Base-by-base conservation (phyloP, 305 asterid species). In the Withania somnifera region DNA sequence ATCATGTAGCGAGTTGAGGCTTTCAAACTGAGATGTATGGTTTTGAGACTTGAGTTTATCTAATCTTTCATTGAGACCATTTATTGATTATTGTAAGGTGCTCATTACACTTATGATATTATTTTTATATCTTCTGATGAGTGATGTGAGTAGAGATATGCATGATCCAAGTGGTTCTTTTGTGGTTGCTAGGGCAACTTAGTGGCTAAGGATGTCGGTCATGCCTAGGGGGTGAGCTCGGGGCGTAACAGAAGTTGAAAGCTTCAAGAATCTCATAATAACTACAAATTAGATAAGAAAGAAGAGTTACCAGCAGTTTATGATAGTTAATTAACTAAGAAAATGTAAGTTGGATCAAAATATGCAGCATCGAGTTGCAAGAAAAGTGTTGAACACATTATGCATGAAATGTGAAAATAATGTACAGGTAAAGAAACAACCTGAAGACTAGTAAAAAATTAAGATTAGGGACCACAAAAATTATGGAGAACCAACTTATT, bases 211-310 rank as follows among this genome's bases (percentile, higher is more conserved):
- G n/a, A n/a, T n/a, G n/a, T n/a, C n/a, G n/a, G n/a, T n/a, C n/a
- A n/a, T n/a, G n/a, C n/a, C n/a, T n/a, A n/a, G n/a, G n/a, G n/a
- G n/a, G n/a, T n/a, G n/a, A n/a, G n/a, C n/a, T n/a, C n/a, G n/a
- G n/a, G n/a, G n/a, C n/a, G n/a, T n/a, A n/a, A n/a, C n/a, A n/a
- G 93, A 85, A 93, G 97, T 81, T 95, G 95, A 85, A 93, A 92
- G 84, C 82, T 85, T 92, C 97, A 89, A 93, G 88, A 85, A 89
- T 84, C 87, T 91, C 94, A 3, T 95, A 85, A 94, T 96, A 93
- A 87, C 97, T 93, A 92, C 90, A 84, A 67, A 82, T 38, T 60
- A 81, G 76, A 84, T 24, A 24, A 81, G 61, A 77, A 82, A 76
- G 69, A 82, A 82, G 54, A 45, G 77, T 20, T 30, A 76, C 22